phyloP scores from a whole-genome alignment of 768 basidiomycete genomes.

The Naganishia antarctica region DNA sequence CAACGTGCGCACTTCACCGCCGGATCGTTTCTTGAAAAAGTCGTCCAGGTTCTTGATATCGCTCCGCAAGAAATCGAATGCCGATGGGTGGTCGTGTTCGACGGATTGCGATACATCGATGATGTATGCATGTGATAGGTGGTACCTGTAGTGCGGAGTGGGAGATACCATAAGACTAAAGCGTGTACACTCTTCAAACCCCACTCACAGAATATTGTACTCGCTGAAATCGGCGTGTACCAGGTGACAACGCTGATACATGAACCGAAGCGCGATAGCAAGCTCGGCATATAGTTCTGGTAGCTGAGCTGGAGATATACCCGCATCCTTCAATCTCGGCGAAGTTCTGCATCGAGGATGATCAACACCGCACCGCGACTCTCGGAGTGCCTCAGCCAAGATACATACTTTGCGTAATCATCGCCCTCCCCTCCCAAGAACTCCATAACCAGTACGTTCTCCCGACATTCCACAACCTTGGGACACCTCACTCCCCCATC shows the following conservation, averaged over 20 bases:
- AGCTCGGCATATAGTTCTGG: conserved; percentile 70
- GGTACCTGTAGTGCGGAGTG: conserved; percentile 41
- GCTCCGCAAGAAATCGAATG: conserved; percentile 89
- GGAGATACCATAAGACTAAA: not conserved
- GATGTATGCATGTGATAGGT: conserved; percentile 67
- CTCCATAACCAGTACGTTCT: conserved; percentile 94
- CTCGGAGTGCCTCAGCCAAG: not conserved
- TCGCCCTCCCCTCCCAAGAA: conserved; percentile 62
- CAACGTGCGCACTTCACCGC: conserved; percentile 62
- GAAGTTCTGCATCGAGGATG: conserved; percentile 62
- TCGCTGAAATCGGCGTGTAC: conserved; percentile 98
- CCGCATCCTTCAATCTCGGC: conserved; percentile 86
- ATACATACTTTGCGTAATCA: conserved; percentile 6
- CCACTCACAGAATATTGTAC: conserved; percentile 82
- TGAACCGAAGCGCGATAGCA: conserved; percentile 68
- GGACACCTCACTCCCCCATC: conserved; percentile 82
- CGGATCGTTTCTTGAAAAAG: conserved; percentile 66
- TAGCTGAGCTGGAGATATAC: conserved; percentile 56
- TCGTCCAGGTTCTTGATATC: conserved; percentile 92
- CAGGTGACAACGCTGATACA: conserved; percentile 85
- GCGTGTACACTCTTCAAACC: not conserved
- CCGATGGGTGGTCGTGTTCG: conserved; percentile 93
- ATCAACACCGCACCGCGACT: not conserved
- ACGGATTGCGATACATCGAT: conserved; percentile 99
- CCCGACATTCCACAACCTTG: conserved; percentile 83